These are phyloP conservation scores for Spongiforma sp. DNA, from an alignment of 1,284 basidiomycete species.

Conservation along the genomic window DNA sequence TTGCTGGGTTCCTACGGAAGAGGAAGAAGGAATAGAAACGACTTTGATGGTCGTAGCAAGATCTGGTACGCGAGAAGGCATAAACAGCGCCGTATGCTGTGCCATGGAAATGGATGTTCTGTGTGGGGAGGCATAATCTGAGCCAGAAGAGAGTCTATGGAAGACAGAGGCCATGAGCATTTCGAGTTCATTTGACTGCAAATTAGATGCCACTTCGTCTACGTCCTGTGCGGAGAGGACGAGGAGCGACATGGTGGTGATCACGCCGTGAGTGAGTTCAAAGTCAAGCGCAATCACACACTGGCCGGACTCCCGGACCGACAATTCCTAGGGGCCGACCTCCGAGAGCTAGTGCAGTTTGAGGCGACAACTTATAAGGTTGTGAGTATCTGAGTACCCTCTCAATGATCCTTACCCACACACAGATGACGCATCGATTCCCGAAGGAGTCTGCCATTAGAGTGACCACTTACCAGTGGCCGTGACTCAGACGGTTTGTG, in stretches of 20 bases:
- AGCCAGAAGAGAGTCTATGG: slow-evolving; percentile 36
- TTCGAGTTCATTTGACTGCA: slow-evolving; percentile 52
- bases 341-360: too few relatives aligned
- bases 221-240: slow-evolving; percentile 60
- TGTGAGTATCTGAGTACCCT: too few relatives aligned
- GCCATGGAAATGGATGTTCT: slow-evolving; percentile 52
- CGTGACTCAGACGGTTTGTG: too few relatives aligned
- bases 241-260: slow-evolving; percentile 45
- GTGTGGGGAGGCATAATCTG: slow-evolving; percentile 50
- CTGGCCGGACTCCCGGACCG: too few relatives aligned
- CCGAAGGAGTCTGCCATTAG: too few relatives aligned
- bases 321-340: too few relatives aligned
- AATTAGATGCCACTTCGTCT: slow-evolving; percentile 44
- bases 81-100: slow-evolving; percentile 66
- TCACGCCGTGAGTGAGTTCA: too few relatives aligned
- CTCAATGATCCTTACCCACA: too few relatives aligned
- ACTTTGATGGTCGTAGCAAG: slow-evolving; percentile 70
- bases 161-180: slow-evolving; percentile 64
- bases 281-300: too few relatives aligned
- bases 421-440: too few relatives aligned
- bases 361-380: too few relatives aligned
- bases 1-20: slow-evolving; percentile 38
- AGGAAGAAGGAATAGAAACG: slow-evolving; percentile 64
- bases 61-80: slow-evolving; percentile 65
- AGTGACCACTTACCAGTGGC: too few relatives aligned